phyloP scores from a whole-genome alignment of 139 green algal genomes.

The Marvania coccoides region DNA sequence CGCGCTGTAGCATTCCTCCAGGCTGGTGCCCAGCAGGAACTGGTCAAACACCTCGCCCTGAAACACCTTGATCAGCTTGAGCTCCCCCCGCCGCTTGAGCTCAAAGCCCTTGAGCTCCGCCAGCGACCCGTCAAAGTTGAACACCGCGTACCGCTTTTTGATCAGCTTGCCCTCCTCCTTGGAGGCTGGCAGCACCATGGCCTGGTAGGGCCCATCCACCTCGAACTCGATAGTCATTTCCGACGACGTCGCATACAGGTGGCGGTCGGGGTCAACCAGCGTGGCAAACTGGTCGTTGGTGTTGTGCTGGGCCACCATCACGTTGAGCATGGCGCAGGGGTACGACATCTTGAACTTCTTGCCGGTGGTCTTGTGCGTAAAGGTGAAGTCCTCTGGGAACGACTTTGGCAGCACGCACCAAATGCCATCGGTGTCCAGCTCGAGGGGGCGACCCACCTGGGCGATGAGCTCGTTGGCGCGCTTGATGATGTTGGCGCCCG shows the following conservation, averaged over 20 bases:
- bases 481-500: conserved; percentile 94
- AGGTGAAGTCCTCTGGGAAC: conserved; percentile 94
- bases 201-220: conserved; percentile 87
- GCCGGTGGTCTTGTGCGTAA: conserved; percentile 16
- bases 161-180: conserved; percentile 97
- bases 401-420: conserved; percentile 86
- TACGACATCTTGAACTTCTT: conserved; percentile 84
- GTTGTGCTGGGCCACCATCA: conserved; percentile 87
- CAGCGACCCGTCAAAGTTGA: conserved; percentile 87
- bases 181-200: conserved; percentile 90
- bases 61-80: conserved; percentile 99
- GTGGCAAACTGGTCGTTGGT: conserved; percentile 89
- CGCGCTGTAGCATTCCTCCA: conserved; percentile 85
- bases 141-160: conserved; percentile 98
- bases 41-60: conserved; percentile 83
- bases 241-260: conserved; percentile 60
- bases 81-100: conserved; percentile 93
- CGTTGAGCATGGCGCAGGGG: conserved; percentile 97
- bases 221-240: conserved; percentile 99
- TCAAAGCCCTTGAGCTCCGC: conserved; percentile 97
- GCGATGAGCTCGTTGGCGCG: conserved; percentile 62
- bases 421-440: conserved; percentile 99
- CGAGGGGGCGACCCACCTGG: conserved; percentile 78
- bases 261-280: conserved; percentile 45
- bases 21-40: conserved; percentile 78